Conservation (phyloP, 257 asterid genomes). For the Penstemon eatonii region DNA sequence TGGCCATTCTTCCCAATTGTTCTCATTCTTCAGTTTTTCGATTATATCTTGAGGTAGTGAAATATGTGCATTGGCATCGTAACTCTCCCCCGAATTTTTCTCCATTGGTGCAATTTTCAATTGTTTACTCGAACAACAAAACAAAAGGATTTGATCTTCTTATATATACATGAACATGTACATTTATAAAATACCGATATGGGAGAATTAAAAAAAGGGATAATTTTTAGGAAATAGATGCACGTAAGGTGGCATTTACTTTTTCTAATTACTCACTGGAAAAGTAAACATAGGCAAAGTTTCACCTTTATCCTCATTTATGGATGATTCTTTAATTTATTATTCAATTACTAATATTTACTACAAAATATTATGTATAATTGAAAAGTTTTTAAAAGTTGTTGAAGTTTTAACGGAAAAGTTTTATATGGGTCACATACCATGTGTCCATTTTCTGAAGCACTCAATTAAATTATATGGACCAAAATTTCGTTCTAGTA, state of each 20-base stretch:
- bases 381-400: too few species aligned
- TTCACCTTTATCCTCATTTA: too few species aligned
- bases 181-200: not conserved
- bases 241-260: not conserved
- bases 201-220: too few species aligned
- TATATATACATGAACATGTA: not conserved
- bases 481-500: too few species aligned
- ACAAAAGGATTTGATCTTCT: not conserved
- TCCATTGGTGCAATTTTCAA: constrained; percentile 1
- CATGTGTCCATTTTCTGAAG: too few species aligned
- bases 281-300: constrained; percentile 7
- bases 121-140: not conserved
- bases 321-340: too few species aligned
- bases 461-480: too few species aligned
- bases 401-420: too few species aligned
- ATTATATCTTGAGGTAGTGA: constrained; percentile 29
- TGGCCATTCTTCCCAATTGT: constrained; percentile 44
- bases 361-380: too few species aligned
- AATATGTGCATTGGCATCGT: not conserved
- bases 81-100: not conserved
- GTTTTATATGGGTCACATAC: too few species aligned
- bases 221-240: not conserved
- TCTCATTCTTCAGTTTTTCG: constrained; percentile 28
- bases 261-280: not conserved
- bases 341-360: too few species aligned